Evolutionary conservation across 352 stramenopile species (phyloP), one percentile per base, ranked within the genome.

Genomic region (Phytophthora europaea): DNA sequence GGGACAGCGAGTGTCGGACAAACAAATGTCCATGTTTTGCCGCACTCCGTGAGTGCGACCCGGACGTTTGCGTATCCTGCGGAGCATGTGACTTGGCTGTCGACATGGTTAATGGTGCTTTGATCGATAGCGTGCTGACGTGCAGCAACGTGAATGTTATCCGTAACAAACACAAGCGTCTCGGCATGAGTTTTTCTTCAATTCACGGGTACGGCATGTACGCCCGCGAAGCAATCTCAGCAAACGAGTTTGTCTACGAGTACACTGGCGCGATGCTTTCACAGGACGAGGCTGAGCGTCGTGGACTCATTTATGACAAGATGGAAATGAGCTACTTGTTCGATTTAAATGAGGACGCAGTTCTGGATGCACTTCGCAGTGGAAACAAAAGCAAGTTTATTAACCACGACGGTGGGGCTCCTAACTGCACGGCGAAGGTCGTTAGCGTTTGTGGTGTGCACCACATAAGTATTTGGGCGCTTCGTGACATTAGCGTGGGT

Each of bases 321-420:
- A 70, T 84, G 43, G 87, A 91, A 61, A 88, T 82, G 70, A 90
- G 81, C 18, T 98, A 97, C 62, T 61, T 98, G 22, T 99, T 99
- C 71, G 93, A 98, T 75, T 61, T 98, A 43, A 97, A 94, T 57
- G 87, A 91, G 12, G 94, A 98, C 33, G 84, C 81, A 23, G 85
- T 94, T 26, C 70, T 98, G 26, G 96, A 98, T 69, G 94, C 94
- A 1, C 82, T 94, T 26, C 86, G 90, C 23, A 90, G 90, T 34
- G 94, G 96, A 26, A 98, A 98, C 82, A 98, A 98, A 73, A 93
- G 84, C 61, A 91, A 95, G 61, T 98, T 97, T 64, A 85, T 90
- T 13, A 97, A 98, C 70, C 92, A 98, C 67, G 65, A 72, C 0
- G 61, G 65, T 10, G 78, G 83, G 1, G 61, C 74, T 0, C 85